Evolutionary conservation across 192 early-diverging fungal species (phyloP), one percentile per base, ranked within the genome.

Genomic region (Linnemannia zychae): DNA sequence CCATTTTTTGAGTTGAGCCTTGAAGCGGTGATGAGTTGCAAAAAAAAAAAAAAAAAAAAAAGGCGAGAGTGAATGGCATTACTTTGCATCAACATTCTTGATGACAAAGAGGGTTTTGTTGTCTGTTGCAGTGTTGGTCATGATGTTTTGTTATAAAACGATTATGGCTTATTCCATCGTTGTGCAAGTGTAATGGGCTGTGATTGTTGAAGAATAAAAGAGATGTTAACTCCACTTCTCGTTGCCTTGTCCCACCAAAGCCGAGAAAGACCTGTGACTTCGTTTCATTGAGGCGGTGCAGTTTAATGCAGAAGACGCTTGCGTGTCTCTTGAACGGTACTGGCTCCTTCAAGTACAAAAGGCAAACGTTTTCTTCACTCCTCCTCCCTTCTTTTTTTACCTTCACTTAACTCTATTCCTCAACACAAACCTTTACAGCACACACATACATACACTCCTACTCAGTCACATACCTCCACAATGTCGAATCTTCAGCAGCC

Each of bases 401-500:
- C 40, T 65, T n/a, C 57, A 71, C 28, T 69, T 24, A 31, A 13
- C 33, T 49, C 46, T 49, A 46, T 67, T 33, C 38, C 31, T 60
- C 31, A 18, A 65, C 44, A 0, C 52, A 71, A 44, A 44, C 9
- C 15, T 17, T 22, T 44, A 36, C 44, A 9, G 16, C 49, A 47
- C 66, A 16, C n/a, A 2, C 47, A 50, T 20, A 28, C 37, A 71
- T 40, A 33, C 34, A 18, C 40, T 52, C 34, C 65, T 37, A 16
- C 36, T 44, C 37, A 44, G 15, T 44, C 40, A 44, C 40, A 44
- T 44, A 44, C 40, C 40, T 44, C 40, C 40, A n/a, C 34, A 36
- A 82, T 82, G 81, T 82, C 81, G 31, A 73, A 47, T 47, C 63
- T 60, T 46, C 81, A 82, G 46, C 81, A 74, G n/a, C 49, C 81